Conservation (phyloP, 106 monocot species). For the Xerophyta viscosa region DNA sequence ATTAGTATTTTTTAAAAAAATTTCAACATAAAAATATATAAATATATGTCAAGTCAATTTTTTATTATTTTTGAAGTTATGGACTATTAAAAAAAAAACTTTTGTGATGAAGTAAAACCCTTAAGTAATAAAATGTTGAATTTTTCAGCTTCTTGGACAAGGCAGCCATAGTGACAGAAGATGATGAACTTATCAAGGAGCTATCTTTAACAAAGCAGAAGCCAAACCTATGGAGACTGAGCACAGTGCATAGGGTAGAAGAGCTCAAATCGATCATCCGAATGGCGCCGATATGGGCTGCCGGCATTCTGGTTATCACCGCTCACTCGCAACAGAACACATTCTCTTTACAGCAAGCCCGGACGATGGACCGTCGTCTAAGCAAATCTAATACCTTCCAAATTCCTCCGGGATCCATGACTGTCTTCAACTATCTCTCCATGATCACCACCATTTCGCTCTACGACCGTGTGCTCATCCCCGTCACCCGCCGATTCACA, state of each 20-base stretch:
- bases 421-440: slow-evolving; percentile 60
- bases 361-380: slow-evolving; percentile 84
- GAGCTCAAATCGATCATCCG: slow-evolving; percentile 76
- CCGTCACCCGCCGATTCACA: no score
- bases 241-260: slow-evolving; percentile 85
- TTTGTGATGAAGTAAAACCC: no score
- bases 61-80: no score
- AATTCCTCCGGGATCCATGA: slow-evolving; percentile 83
- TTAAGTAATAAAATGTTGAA: no score
- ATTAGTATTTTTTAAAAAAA: no score
- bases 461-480: slow-evolving; percentile 77
- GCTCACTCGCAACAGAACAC: slow-evolving; percentile 63
- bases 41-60: no score
- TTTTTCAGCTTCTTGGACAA: slow-evolving; percentile 49
- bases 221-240: slow-evolving; percentile 59
- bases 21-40: no score
- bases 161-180: slow-evolving; percentile 43
- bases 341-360: slow-evolving; percentile 79
- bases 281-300: slow-evolving; percentile 84
- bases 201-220: neutral
- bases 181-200: slow-evolving; percentile 6
- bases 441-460: slow-evolving; percentile 63
- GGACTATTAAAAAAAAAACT: no score
- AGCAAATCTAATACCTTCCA: slow-evolving; percentile 36
- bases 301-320: slow-evolving; percentile 73